A percentile compares a stretch with the other conserved stretches of the same genome.
Conservation (phyloP, 2,329 filamentous ascomycete species). For the Sordariomycetes sp. region DNA sequence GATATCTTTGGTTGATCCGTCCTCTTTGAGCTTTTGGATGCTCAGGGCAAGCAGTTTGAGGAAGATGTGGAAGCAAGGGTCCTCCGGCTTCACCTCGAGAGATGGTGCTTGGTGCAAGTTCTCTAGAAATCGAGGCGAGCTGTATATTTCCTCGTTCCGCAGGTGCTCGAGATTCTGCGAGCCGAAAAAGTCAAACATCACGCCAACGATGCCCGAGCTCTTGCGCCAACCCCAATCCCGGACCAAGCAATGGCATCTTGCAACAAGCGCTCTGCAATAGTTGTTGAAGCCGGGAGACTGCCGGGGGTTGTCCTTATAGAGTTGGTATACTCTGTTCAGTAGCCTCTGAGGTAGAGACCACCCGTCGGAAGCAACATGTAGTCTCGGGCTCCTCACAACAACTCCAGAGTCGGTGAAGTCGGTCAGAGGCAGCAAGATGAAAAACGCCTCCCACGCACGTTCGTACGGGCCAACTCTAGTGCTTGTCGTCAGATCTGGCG, state of each 20-base stretch:
- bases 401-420: slow-evolving; percentile 50
- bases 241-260: slow-evolving; percentile 54
- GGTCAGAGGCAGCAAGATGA: slow-evolving; percentile 49
- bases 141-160: slow-evolving; percentile 54
- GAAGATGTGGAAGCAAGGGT: slow-evolving; percentile 59
- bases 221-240: slow-evolving; percentile 57
- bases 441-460: slow-evolving; percentile 47
- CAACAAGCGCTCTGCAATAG: slow-evolving; percentile 50
- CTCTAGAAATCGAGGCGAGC: slow-evolving; percentile 53
- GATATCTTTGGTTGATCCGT: slow-evolving; percentile 45
- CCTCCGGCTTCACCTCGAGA: slow-evolving; percentile 41
- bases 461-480: slow-evolving; percentile 42
- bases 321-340: slow-evolving; percentile 45
- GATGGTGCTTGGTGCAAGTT: slow-evolving; percentile 37
- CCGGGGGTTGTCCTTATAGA: slow-evolving; percentile 45
- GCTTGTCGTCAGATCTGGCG: slow-evolving; percentile 20
- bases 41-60: slow-evolving; percentile 53
- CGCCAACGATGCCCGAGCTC: slow-evolving; percentile 46
- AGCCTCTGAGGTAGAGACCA: slow-evolving; percentile 52
- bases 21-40: slow-evolving; percentile 39
- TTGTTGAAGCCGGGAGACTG: slow-evolving; percentile 56
- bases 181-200: slow-evolving; percentile 61
- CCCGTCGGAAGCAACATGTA: slow-evolving; percentile 33
- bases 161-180: slow-evolving; percentile 52
- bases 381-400: slow-evolving; percentile 23